phyloP scores from a whole-genome alignment of 495 filamentous ascomycete species.

The Entonaema liquescens region DNA sequence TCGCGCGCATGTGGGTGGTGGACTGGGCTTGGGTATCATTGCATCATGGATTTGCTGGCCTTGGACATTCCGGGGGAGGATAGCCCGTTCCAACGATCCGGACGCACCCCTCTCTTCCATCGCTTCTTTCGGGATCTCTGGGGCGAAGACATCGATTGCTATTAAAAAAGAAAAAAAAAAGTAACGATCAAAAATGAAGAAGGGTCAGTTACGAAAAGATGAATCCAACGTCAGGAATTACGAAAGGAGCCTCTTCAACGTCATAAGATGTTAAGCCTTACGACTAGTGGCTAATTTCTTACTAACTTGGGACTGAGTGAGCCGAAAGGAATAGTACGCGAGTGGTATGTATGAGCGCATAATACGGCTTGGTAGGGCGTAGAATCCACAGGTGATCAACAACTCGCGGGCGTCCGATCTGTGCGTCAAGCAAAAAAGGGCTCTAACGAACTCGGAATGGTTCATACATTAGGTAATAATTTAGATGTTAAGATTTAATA shows the following conservation, averaged over 20 bases:
- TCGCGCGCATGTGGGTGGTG: conserved; percentile 18
- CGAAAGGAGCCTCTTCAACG: conserved; percentile 15
- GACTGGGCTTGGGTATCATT: conserved; percentile 37
- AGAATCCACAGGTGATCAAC: conserved; percentile 36
- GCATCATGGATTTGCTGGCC: conserved; percentile 36
- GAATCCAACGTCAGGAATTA: conserved; percentile 12
- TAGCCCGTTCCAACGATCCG: conserved; percentile 17
- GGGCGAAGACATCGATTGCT: neutral
- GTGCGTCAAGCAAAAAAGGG: conserved; percentile 33
- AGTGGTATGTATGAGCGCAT: conserved; percentile 32
- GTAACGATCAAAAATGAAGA: neutral
- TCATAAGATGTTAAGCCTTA: conserved; percentile 27
- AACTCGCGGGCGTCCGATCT: conserved; percentile 39
- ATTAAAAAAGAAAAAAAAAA: neutral
- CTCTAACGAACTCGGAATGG: conserved; percentile 31
- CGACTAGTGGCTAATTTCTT: conserved; percentile 31
- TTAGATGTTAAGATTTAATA: no score
- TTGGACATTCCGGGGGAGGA: conserved; percentile 1
- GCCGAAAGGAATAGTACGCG: conserved; percentile 10
- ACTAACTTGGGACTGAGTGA: conserved; percentile 18
- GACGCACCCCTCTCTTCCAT: conserved; percentile 8
- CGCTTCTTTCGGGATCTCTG: neutral
- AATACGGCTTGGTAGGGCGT: conserved; percentile 31
- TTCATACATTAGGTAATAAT: neutral
- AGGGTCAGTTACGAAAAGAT: neutral